Percentiles rank a stretch among this genome's conserved stretches.
Conservation (phyloP, 306 rosid genomes). For the Malus asiatica region DNA sequence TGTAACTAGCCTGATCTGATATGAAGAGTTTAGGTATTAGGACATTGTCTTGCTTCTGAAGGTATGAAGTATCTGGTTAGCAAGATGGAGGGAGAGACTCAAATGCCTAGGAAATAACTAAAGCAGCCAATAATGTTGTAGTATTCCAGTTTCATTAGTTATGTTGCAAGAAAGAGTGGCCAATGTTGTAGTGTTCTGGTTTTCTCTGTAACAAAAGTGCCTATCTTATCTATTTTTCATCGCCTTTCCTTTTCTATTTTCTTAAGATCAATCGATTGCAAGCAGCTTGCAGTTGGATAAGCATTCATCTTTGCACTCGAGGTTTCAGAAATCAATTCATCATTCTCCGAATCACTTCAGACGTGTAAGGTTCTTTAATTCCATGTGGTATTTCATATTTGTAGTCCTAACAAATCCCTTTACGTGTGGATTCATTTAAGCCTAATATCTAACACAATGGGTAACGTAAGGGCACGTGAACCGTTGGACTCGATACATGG, state of each 20-base stretch:
- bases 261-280: too few relatives aligned
- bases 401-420: too few relatives aligned
- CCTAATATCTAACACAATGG: too few relatives aligned
- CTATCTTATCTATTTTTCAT: not conserved
- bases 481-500: too few relatives aligned
- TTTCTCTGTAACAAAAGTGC: not conserved
- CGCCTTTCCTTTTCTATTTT: not conserved
- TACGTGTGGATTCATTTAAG: too few relatives aligned
- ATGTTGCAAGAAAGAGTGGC: not conserved
- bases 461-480: too few relatives aligned
- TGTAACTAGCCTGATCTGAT: constrained; percentile 22
- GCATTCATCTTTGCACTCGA: too few relatives aligned
- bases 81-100: not conserved
- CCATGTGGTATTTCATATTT: too few relatives aligned
- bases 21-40: not conserved
- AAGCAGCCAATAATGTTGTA: not conserved
- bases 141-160: not conserved
- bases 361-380: too few relatives aligned
- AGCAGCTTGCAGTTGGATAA: too few relatives aligned
- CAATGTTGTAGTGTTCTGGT: not conserved
- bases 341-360: too few relatives aligned
- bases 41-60: not conserved
- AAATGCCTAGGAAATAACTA: not conserved
- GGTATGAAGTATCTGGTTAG: not conserved
- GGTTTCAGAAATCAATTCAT: too few relatives aligned